Percentiles rank a stretch among this genome's conserved stretches.
Evolutionary conservation across 176 grass and related monocot species (phyloP).

Genomic region (Miscanthus lutarioriparius): DNA sequence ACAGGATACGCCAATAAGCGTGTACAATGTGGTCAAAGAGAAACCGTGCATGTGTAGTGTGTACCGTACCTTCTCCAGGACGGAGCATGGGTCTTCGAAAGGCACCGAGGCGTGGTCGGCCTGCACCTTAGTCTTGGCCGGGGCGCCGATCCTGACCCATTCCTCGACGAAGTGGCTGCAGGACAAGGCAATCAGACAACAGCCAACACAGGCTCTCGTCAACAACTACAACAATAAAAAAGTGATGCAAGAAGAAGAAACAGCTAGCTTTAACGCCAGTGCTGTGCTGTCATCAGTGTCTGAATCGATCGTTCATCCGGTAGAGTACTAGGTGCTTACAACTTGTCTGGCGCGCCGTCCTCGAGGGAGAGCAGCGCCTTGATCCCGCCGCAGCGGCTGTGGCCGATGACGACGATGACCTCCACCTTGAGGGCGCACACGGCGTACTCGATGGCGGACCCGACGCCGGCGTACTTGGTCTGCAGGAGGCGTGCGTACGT

Average conservation of each 20-base stretch:
- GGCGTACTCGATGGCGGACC: constrained; percentile 89
- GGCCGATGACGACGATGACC: constrained; percentile 86
- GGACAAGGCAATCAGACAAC: neutral
- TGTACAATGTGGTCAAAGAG: neutral
- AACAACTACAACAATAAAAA: neutral
- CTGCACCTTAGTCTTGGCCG: constrained; percentile 70
- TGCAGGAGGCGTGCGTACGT: constrained; percentile 17
- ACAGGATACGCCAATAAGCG: no score
- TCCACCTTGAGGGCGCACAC: constrained; percentile 77
- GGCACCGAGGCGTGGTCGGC: constrained; percentile 17
- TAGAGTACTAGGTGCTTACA: neutral
- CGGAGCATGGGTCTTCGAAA: constrained; percentile 65
- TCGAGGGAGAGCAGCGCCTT: constrained; percentile 87
- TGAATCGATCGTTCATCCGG: neutral
- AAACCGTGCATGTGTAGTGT: neutral
- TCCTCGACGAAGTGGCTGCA: constrained; percentile 86
- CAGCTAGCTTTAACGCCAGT: neutral
- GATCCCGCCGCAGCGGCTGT: constrained; percentile 99
- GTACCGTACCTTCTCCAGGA: constrained; percentile 64
- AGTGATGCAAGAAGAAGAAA: neutral
- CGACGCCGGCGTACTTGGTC: constrained; percentile 62
- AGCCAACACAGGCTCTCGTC: neutral
- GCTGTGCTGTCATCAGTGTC: neutral
- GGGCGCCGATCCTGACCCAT: constrained; percentile 78
- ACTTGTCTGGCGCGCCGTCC: constrained; percentile 48